A percentile compares a stretch with the other conserved stretches of the same genome.
phyloP scores from a whole-genome alignment of 208 protist genomes.

The Herpetomonas tarakana region DNA sequence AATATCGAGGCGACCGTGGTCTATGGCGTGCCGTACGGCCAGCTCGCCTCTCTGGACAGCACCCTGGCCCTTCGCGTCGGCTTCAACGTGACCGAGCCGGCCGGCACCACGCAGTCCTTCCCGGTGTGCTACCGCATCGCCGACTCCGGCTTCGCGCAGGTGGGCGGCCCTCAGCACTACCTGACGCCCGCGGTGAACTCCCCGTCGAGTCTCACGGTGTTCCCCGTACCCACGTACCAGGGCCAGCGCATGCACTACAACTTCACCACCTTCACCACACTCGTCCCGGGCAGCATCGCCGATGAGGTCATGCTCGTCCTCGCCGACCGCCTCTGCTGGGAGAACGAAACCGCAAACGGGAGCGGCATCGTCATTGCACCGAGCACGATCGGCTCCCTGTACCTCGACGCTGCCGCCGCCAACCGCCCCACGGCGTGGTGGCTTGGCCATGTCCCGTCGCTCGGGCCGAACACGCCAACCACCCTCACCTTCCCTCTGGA shows the following conservation, averaged over 20 bases:
- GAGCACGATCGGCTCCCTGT: constrained; percentile 19
- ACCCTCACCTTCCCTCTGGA: constrained; percentile 45
- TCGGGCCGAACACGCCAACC: constrained; percentile 60
- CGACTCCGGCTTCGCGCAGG: constrained; percentile 75
- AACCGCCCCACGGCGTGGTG: constrained; percentile 25
- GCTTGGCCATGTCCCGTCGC: constrained; percentile 70
- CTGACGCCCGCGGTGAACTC: constrained; percentile 42
- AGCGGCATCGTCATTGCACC: constrained; percentile 34
- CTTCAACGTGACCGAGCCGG: constrained; percentile 28
- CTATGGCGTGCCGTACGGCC: constrained; percentile 53
- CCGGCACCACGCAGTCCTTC: constrained; percentile 30
- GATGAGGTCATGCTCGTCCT: constrained; percentile 77
- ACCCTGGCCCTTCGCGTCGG: constrained; percentile 60
- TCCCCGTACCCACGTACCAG: constrained; percentile 52
- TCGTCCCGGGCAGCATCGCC: constrained; percentile 14
- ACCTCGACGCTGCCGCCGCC: constrained; percentile 7
- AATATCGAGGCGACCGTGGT: constrained; percentile 34
- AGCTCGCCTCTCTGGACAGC: constrained; percentile 7
- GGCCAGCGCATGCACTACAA: constrained; percentile 74
- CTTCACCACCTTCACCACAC: constrained; percentile 36
- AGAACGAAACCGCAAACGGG: constrained; percentile 27
- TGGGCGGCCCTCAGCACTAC: constrained; percentile 25
- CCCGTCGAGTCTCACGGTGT: constrained; percentile 26
- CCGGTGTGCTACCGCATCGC: constrained; percentile 75
- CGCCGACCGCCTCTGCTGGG: constrained; percentile 64